Conservation (phyloP, 108 stramenopile species). For the Pseudonitzschia pungens region DNA sequence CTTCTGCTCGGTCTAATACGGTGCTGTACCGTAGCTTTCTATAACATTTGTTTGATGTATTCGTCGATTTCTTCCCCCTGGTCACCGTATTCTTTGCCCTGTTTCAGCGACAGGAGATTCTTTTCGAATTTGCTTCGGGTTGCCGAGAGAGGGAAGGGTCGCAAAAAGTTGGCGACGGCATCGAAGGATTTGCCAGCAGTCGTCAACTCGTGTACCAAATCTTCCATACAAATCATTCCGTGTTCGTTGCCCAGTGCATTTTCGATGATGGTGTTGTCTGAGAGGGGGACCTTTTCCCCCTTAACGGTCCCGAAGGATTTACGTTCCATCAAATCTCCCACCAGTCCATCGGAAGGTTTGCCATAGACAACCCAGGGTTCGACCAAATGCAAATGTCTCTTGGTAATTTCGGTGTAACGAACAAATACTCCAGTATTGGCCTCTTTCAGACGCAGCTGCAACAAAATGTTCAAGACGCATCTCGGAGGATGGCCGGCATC, state of each 20-base stretch:
- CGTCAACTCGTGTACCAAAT: slow-evolving; percentile 78
- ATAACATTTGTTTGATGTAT: slow-evolving; percentile 80
- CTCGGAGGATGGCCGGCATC: slow-evolving; percentile 42
- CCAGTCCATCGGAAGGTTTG: slow-evolving; percentile 57
- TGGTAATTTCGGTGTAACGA: slow-evolving; percentile 51
- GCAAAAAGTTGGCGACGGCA: slow-evolving; percentile 58
- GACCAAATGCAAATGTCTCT: slow-evolving; percentile 73
- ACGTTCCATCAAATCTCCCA: slow-evolving; percentile 74
- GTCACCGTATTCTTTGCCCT: slow-evolving; percentile 86
- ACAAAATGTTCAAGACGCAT: slow-evolving; percentile 51
- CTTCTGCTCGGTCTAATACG: too few relatives aligned
- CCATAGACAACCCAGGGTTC: slow-evolving; percentile 87
- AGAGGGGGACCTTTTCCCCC: slow-evolving; percentile 65
- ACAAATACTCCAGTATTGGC: slow-evolving; percentile 79
- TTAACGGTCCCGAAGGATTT: slow-evolving; percentile 67
- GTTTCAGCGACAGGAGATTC: slow-evolving; percentile 63
- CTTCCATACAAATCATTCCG: slow-evolving; percentile 87
- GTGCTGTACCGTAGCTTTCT: slow-evolving; percentile 14
- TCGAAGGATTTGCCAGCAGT: slow-evolving; percentile 42
- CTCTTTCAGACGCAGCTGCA: slow-evolving; percentile 55
- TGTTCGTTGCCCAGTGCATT: slow-evolving; percentile 62
- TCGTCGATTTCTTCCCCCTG: slow-evolving; percentile 84
- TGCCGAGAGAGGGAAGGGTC: slow-evolving; percentile 75
- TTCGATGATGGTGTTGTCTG: slow-evolving; percentile 86
- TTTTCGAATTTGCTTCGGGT: slow-evolving; percentile 78